Conservation (phyloP, 176 grass and related monocot species). For the Pontederia paniculata region DNA sequence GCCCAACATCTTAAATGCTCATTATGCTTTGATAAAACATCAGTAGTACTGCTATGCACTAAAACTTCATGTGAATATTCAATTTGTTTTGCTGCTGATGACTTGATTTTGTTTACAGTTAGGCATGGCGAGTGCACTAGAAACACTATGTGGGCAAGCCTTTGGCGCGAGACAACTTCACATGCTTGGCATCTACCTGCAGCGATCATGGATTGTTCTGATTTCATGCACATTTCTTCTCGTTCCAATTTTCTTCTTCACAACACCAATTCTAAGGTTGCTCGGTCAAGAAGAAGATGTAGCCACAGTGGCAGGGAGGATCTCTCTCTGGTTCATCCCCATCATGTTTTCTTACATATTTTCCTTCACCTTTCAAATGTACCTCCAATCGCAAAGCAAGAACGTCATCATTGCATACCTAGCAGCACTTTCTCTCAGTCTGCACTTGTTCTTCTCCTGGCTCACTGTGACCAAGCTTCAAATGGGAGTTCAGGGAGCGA, state of each 20-base stretch:
- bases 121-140: conserved; percentile 31
- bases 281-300: conserved; percentile 20
- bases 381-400: conserved; percentile 32
- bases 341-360: conserved; percentile 16
- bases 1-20: no score
- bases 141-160: conserved; percentile 39
- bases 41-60: no score
- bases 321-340: conserved; percentile 28
- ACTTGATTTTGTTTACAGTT: background rate
- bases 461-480: conserved; percentile 18
- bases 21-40: no score
- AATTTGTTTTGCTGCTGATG: no score
- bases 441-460: conserved; percentile 26
- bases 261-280: conserved; percentile 20
- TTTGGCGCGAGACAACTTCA: conserved; percentile 26
- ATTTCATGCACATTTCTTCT: conserved; percentile 9
- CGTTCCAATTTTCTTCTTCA: conserved; percentile 24
- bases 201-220: conserved; percentile 33
- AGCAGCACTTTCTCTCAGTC: conserved; percentile 1
- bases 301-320: conserved; percentile 4
- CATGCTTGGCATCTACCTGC: conserved; percentile 32
- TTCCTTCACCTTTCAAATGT: conserved; percentile 20
- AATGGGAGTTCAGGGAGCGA: conserved; percentile 11
- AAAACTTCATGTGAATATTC: no score
- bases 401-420: conserved; percentile 21